Base-by-base conservation (phyloP, 768 basidiomycete species). In the Arthromyces matolae region DNA sequence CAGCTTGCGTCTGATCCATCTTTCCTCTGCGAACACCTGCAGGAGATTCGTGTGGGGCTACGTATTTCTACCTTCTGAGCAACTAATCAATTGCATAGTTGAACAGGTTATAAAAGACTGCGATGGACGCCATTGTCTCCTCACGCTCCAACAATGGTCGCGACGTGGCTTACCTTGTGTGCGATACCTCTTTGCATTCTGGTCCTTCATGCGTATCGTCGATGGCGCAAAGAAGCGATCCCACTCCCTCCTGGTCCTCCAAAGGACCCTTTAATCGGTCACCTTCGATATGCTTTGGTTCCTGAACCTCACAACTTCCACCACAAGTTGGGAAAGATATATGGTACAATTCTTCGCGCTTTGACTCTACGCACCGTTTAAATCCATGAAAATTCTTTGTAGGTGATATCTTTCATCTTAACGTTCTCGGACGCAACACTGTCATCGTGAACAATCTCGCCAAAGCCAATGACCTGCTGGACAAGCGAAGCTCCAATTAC, bases 181-280 rank as follows among this genome's bases (percentile, higher is more conserved):
- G 8, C 40, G 14, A 12, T 41, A 5, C 40, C 40, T 4, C 29
- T 24, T 27, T 41, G 18, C 18, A 14, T 41, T 18, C 10, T 41
- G 10, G n/a, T 23, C 29, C 7, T 27, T 22, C 23, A 13, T 7
- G 38, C 38, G 19, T 36, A 40, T 34, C 20, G 14, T 24, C 31
- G 39, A 23, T 32, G 28, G 34, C 12, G 29, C 18, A 8, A 23
- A 8, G 14, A 27, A 16, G 25, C 25, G 6, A 8, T 48, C 6
- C 45, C 50, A 6, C 54, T 64, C 4, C 61, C 62, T 1, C 61
- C 61, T 6, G 49, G 64, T 7, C 64, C 61, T 9, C 63, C 60
- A 4, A 35, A 51, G n/a, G 60, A 65, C 37, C 60, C 63, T 3
- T n/a, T 66, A 32, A 51, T 66, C 9, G 64, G 64, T 5, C 63